phyloP scores from a whole-genome alignment of 1,284 basidiomycete species.

The Cutaneotrichosporon dermatis region DNA sequence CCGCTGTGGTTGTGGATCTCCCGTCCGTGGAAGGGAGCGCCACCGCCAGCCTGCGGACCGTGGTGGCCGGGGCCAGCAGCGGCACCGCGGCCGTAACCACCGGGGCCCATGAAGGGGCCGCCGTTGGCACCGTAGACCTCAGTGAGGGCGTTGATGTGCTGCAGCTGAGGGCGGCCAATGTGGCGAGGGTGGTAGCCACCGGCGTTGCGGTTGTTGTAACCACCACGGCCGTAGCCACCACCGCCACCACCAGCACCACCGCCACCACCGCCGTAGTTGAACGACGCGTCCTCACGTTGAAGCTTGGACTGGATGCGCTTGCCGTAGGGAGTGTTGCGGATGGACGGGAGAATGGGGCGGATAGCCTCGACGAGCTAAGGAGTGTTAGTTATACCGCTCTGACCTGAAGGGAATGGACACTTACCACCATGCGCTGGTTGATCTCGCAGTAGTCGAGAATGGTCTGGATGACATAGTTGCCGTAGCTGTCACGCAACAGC shows the following conservation, averaged over 20 bases:
- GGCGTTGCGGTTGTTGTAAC: conserved; percentile 22
- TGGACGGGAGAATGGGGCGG: conserved; percentile 89
- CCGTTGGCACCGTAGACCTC: conserved; percentile 47
- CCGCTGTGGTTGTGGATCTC: conserved; percentile 39
- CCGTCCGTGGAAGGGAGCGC: conserved; percentile 18
- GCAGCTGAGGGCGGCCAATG: conserved; percentile 47
- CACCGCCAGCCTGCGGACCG: conserved; percentile 14
- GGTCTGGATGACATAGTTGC: conserved; percentile 92
- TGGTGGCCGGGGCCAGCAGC: conserved; percentile 14
- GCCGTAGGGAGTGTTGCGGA: conserved; percentile 94
- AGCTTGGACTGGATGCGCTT: conserved; percentile 97
- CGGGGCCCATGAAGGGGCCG: conserved; percentile 35
- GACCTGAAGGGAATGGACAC: conserved; percentile 14
- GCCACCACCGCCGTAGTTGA: conserved; percentile 44
- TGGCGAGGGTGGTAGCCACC: conserved; percentile 43
- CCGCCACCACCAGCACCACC: conserved; percentile 45
- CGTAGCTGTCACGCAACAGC: conserved; percentile 86
- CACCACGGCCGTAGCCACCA: conserved; percentile 41
- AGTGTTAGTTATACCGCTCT: no score
- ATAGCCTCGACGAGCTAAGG: conserved; percentile 79
- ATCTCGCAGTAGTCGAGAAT: conserved; percentile 93
- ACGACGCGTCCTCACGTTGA: conserved; percentile 76
- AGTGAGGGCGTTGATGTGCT: conserved; percentile 50
- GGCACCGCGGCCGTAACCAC: conserved; percentile 25
- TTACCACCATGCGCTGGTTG: conserved; percentile 63